These are phyloP conservation scores for Amphicarpaea edgeworthii DNA, from an alignment of 306 rosid species.

Conservation along the genomic window DNA sequence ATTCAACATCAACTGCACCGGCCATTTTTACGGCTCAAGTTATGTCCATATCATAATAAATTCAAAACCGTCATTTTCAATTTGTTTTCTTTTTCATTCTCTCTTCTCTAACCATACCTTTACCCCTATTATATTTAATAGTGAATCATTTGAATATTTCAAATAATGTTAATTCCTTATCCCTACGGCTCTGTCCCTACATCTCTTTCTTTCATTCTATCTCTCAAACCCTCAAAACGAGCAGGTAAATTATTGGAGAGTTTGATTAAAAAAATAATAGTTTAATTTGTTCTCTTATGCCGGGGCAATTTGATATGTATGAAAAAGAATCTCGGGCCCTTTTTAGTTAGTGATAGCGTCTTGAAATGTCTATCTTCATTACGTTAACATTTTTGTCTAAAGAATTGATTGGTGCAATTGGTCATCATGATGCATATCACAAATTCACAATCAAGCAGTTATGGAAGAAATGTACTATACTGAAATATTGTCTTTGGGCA, in stretches of 20 bases:
- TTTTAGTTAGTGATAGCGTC: neutral
- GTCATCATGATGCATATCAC: neutral
- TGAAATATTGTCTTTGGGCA: neutral
- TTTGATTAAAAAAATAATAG: neutral
- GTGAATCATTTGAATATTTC: neutral
- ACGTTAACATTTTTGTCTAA: neutral
- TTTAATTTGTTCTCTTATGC: neutral
- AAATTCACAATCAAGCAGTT: too few species aligned
- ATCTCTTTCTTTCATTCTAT: neutral
- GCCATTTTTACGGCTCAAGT: too few species aligned
- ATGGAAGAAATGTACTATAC: neutral
- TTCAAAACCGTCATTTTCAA: too few species aligned
- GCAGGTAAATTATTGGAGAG: neutral
- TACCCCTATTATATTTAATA: neutral
- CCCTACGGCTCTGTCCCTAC: neutral
- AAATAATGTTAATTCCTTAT: neutral
- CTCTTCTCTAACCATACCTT: too few species aligned
- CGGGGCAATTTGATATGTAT: neutral
- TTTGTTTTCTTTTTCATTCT: too few species aligned
- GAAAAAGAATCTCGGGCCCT: neutral
- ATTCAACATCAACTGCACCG: too few species aligned
- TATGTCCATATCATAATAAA: too few species aligned
- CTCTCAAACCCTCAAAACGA: neutral
- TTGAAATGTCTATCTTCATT: neutral
- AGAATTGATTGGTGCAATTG: neutral